These are phyloP conservation scores for Mortierella polycephala DNA, from an alignment of 371 early-diverging fungal genomes.

Conservation along the genomic window DNA sequence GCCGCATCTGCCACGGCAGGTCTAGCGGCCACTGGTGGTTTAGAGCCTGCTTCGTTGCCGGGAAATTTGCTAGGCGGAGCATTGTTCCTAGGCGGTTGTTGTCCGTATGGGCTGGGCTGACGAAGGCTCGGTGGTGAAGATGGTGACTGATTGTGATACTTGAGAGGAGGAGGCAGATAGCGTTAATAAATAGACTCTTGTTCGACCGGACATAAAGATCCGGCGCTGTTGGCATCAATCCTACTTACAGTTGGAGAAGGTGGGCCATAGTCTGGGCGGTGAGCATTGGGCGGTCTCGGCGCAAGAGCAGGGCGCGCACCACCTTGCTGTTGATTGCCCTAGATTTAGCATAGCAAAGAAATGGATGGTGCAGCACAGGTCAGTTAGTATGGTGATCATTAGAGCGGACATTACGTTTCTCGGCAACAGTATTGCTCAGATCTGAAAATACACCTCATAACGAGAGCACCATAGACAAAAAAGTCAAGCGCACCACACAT, in stretches of 20 bases:
- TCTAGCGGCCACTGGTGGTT: constrained; percentile 26
- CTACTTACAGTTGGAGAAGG: constrained; percentile 45
- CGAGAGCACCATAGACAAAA: neutral
- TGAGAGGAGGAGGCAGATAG: constrained; percentile 14
- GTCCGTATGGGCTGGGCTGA: constrained; percentile 39
- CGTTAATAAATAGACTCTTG: neutral
- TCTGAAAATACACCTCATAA: constrained; percentile 11
- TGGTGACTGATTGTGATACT: constrained; percentile 23
- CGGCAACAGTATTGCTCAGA: constrained; percentile 1
- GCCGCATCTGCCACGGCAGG: constrained; percentile 42
- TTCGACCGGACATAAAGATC: neutral
- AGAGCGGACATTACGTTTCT: too few species aligned
- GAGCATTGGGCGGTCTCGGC: constrained; percentile 44
- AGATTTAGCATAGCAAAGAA: neutral
- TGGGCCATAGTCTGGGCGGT: constrained; percentile 37
- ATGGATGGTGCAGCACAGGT: neutral
- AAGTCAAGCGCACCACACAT: constrained; percentile 7
- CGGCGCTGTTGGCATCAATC: neutral
- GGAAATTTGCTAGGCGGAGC: constrained; percentile 8
- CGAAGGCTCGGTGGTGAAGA: constrained; percentile 29
- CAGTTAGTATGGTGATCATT: neutral
- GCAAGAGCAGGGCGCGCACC: constrained; percentile 30
- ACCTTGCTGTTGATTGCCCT: constrained; percentile 38
- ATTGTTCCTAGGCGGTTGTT: constrained; percentile 23
- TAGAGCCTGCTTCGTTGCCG: constrained; percentile 6